phyloP scores from a whole-genome alignment of 2,329 filamentous ascomycete genomes.

The Ceratocystis papillata region DNA sequence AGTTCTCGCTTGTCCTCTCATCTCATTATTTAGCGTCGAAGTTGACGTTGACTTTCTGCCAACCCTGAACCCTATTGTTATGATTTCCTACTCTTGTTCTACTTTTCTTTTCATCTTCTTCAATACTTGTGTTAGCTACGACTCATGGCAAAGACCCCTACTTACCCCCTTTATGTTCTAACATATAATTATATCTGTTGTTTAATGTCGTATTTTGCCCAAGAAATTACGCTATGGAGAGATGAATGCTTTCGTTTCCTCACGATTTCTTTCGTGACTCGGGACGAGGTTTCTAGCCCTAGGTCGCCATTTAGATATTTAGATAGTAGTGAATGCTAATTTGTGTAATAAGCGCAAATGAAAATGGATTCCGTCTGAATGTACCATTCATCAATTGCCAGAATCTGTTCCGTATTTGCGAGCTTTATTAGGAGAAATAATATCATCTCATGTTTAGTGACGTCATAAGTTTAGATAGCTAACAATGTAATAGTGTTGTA shows the following conservation, averaged over 20 bases:
- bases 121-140: background rate
- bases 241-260: too few species aligned
- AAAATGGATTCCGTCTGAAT: background rate
- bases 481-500: background rate
- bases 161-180: background rate
- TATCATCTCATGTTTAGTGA: background rate
- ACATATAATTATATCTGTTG: conserved; percentile 8
- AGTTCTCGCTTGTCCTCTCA: background rate
- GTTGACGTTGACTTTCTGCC: background rate
- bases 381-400: background rate
- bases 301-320: conserved; percentile 9
- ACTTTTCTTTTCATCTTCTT: background rate
- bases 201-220: background rate
- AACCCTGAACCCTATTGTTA: background rate
- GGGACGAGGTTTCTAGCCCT: background rate
- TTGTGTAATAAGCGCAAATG: conserved; percentile 4
- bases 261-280: too few species aligned
- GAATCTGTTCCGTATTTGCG: background rate
- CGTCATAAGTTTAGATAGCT: background rate
- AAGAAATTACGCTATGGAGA: too few species aligned
- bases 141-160: background rate
- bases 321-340: conserved; percentile 5
- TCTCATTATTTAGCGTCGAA: background rate
- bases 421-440: background rate
- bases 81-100: background rate